These are phyloP conservation scores for Alternaria sp. DNA, from an alignment of 2,329 filamentous ascomycete species.

Conservation along the genomic window DNA sequence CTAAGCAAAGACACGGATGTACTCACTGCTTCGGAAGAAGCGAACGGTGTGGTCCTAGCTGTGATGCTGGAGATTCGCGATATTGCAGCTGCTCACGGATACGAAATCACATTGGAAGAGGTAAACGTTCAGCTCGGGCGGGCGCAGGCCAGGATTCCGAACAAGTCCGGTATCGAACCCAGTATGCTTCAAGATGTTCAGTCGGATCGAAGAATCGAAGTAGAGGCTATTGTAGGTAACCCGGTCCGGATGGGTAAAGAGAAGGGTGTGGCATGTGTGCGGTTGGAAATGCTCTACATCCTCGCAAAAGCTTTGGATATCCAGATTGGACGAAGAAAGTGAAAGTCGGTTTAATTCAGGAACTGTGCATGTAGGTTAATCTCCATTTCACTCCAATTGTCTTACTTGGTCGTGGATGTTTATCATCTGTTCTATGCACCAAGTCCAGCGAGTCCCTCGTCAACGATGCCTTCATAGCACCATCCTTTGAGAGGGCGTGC, in stretches of 20 bases:
- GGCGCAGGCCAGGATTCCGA: slow-evolving; percentile 48
- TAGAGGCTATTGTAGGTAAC: slow-evolving; percentile 62
- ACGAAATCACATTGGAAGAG: slow-evolving; percentile 49
- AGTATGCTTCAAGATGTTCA: slow-evolving; percentile 61
- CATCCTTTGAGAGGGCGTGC: neutral
- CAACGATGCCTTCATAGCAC: neutral
- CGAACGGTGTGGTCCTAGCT: slow-evolving; percentile 49
- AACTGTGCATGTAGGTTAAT: neutral
- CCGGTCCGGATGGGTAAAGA: slow-evolving; percentile 53
- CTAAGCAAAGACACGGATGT: slow-evolving; percentile 62
- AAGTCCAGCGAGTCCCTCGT: neutral
- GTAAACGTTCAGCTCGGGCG: slow-evolving; percentile 51
- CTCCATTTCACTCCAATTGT: neutral
- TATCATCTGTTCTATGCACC: neutral
- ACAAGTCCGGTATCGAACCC: slow-evolving; percentile 54
- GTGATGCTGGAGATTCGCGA: slow-evolving; percentile 58
- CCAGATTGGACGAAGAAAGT: slow-evolving; percentile 30
- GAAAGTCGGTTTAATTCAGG: neutral
- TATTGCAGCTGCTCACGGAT: slow-evolving; percentile 54
- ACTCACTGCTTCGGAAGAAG: slow-evolving; percentile 52
- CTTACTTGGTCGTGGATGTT: neutral
- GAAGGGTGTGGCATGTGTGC: slow-evolving; percentile 52
- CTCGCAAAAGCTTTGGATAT: slow-evolving; percentile 55
- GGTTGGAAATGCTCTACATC: slow-evolving; percentile 57
- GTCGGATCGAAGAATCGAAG: slow-evolving; percentile 54